These are phyloP conservation scores for Pseudomonodictys pantanalensis DNA, from an alignment of 495 filamentous ascomycete genomes.

Conservation along the genomic window DNA sequence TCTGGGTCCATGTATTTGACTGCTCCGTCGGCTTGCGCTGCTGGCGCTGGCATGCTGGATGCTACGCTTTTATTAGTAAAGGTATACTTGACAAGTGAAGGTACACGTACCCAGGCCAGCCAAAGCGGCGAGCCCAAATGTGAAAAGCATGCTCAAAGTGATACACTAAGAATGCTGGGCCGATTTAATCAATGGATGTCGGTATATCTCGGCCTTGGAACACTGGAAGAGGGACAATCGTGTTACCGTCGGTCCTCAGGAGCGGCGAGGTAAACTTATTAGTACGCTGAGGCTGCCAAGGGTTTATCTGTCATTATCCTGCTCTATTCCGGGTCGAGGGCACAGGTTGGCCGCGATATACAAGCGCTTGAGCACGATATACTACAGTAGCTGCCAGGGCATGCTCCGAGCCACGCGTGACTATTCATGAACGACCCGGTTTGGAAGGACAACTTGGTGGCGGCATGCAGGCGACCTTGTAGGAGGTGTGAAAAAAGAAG, in stretches of 20 bases:
- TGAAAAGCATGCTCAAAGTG: constrained; percentile 8
- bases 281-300: constrained; percentile 25
- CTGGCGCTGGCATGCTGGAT: neutral
- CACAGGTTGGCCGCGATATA: constrained; percentile 20
- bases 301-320: constrained; percentile 28
- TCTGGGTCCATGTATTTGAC: constrained; percentile 42
- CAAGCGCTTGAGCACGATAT: constrained; percentile 23
- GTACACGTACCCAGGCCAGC: constrained; percentile 8
- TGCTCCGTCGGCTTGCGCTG: neutral
- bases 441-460: constrained; percentile 16
- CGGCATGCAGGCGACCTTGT: constrained; percentile 5
- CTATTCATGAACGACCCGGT: constrained; percentile 21
- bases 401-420: constrained; percentile 24
- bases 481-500: neutral
- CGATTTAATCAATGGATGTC: neutral
- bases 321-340: constrained; percentile 21
- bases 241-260: constrained; percentile 11
- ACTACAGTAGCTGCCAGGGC: constrained; percentile 25
- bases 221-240: constrained; percentile 1
- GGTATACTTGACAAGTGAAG: neutral
- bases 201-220: constrained; percentile 6
- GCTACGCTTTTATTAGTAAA: constrained; percentile 5
- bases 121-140: constrained; percentile 6
- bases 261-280: constrained; percentile 30
- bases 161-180: constrained; percentile 5